phyloP scores from a whole-genome alignment of 805 yeast species.

The Schwanniomyces pseudopolymorphus region DNA sequence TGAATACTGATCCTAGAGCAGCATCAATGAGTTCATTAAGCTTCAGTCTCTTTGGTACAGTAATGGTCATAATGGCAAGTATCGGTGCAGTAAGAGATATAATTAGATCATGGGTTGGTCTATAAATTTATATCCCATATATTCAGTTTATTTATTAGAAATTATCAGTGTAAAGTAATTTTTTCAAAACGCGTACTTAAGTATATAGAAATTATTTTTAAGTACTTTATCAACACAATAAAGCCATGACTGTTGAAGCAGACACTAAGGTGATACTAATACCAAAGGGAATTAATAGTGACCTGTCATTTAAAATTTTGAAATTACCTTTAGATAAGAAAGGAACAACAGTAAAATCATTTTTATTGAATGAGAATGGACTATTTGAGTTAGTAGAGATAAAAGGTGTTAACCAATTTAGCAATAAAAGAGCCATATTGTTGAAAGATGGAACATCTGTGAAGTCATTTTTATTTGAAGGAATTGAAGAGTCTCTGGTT shows the following conservation, averaged over 20 bases:
- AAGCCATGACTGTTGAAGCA: constrained; percentile 8
- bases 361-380: constrained; percentile 10
- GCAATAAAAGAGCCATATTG: constrained; percentile 21
- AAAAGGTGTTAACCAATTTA: constrained; percentile 36
- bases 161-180: not conserved
- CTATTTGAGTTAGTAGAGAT: constrained; percentile 42
- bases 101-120: constrained; percentile 18
- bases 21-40: constrained; percentile 75
- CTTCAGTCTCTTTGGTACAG: constrained; percentile 70
- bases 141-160: not conserved
- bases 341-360: constrained; percentile 7
- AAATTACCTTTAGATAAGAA: constrained; percentile 9
- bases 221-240: not conserved
- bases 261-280: constrained; percentile 13
- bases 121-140: constrained; percentile 2
- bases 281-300: constrained; percentile 6
- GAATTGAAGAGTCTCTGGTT: constrained; percentile 24
- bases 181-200: not conserved
- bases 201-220: not conserved
- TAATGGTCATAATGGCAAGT: constrained; percentile 68
- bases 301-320: constrained; percentile 8
- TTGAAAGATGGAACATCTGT: constrained; percentile 31
- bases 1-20: constrained; percentile 72
- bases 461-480: constrained; percentile 39
- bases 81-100: constrained; percentile 39